Conservation (phyloP, 129 eudicot species). For the Centrapalus pauciflorus region DNA sequence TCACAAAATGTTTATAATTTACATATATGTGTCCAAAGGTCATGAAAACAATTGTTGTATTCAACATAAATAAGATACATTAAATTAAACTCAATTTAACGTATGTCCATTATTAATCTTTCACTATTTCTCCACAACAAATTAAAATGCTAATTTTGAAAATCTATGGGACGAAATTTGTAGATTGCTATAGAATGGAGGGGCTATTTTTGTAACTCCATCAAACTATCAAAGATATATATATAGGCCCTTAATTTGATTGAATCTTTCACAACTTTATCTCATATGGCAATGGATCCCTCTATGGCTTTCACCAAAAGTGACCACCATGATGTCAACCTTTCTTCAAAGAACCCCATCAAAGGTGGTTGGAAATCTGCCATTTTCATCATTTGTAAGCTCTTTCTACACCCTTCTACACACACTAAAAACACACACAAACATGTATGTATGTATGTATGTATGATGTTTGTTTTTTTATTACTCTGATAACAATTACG, state of each 20-base stretch:
- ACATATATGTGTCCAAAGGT: too few relatives aligned
- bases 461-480: background rate
- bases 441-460: background rate
- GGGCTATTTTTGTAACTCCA: background rate
- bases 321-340: conserved; percentile 11
- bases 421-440: background rate
- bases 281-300: conserved; percentile 11
- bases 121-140: too few relatives aligned
- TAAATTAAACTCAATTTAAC: too few relatives aligned
- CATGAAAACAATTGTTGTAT: too few relatives aligned
- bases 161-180: background rate
- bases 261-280: background rate
- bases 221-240: background rate
- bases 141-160: too few relatives aligned
- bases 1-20: too few relatives aligned
- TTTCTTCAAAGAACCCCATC: conserved; percentile 15
- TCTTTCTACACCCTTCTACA: background rate
- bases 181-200: background rate
- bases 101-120: too few relatives aligned
- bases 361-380: conserved; percentile 81
- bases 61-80: too few relatives aligned
- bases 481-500: background rate
- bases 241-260: background rate
- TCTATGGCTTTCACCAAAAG: conserved; percentile 12
- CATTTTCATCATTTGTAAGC: conserved; percentile 69